phyloP scores from a whole-genome alignment of 164 flowering plant genomes.

The Warburgia ugandensis region DNA sequence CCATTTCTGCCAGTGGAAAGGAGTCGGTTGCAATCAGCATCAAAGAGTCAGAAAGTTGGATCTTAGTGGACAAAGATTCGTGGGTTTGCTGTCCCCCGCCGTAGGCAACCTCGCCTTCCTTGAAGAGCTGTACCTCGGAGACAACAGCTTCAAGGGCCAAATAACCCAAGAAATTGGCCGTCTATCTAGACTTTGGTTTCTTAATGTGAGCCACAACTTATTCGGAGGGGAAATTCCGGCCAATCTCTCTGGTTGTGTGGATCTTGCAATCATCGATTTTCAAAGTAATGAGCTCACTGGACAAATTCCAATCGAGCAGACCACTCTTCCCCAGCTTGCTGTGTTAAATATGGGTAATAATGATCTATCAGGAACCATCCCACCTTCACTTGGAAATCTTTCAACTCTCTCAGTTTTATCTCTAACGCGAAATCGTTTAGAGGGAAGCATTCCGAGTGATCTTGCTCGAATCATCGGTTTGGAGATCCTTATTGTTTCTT shows the following conservation, averaged over 20 bases:
- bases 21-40: slow-evolving; percentile 20
- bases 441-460: slow-evolving; percentile 36
- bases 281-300: slow-evolving; percentile 30
- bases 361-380: slow-evolving; percentile 29
- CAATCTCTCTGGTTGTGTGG: slow-evolving; percentile 14
- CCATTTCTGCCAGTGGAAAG: slow-evolving; percentile 17
- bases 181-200: slow-evolving; percentile 21
- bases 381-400: slow-evolving; percentile 30
- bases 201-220: too few relatives aligned
- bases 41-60: slow-evolving; percentile 23
- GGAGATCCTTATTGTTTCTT: slow-evolving; percentile 20
- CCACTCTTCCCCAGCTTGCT: slow-evolving; percentile 20
- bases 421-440: slow-evolving; percentile 19
- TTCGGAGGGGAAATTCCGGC: slow-evolving; percentile 28
- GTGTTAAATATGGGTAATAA: slow-evolving; percentile 21
- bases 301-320: slow-evolving; percentile 23
- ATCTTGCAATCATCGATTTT: slow-evolving; percentile 24
- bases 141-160: slow-evolving; percentile 27
- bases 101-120: slow-evolving; percentile 44
- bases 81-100: slow-evolving; percentile 30
- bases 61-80: slow-evolving; percentile 16
- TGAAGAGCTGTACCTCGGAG: slow-evolving; percentile 20
- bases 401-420: slow-evolving; percentile 18
- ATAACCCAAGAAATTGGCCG: slow-evolving; percentile 26
- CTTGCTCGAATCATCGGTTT: too few relatives aligned